Evolutionary conservation across 208 protist genomes (phyloP), one percentile per base, ranked within the genome.

Genomic region (Acanthamoeba sp.): DNA sequence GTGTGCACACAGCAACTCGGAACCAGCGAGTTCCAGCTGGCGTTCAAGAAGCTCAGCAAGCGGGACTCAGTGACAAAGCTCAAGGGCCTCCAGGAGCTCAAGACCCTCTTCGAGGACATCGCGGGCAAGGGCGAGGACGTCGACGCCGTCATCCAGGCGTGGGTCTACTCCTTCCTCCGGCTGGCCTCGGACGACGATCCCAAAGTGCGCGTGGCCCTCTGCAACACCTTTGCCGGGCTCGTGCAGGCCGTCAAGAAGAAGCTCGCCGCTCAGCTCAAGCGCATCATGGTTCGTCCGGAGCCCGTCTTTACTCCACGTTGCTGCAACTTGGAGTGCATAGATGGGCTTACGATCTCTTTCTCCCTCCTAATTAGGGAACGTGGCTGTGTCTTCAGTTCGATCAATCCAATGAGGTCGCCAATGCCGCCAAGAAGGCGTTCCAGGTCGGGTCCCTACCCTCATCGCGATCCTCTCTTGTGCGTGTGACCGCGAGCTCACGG

Each of bases 331-430:
- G 45, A 16, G 45, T n/a, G n/a, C n/a, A n/a, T n/a, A n/a, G n/a
- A n/a, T n/a, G n/a, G n/a, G n/a, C n/a, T n/a, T n/a, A n/a, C n/a
- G n/a, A n/a, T n/a, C 55, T 85, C 10, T 4, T n/a, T 29, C 7
- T 24, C 24, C 76, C 27, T 34, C 24, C 34, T n/a, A n/a, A n/a
- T n/a, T n/a, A 93, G 90, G 69, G 66, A 14, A 66, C 90, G 27
- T 93, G 90, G 90, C 90, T 93, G 12, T 93, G 90, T n/a, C 50
- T 82, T 34, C 90, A 93, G 32, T 93, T 93, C 48, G 90, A 93
- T 82, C 90, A 48, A 48, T 93, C 66, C 9, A 84, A 78, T 24
- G 90, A 93, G 36, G 90, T 82, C 9, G 69, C 66, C 27, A 82
- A 34, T 32, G 69, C 59, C 22, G 90, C 90, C 34, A 76, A 84